phyloP scores from a whole-genome alignment of 1,139 yeast genomes.

The Hyphopichia burtonii region DNA sequence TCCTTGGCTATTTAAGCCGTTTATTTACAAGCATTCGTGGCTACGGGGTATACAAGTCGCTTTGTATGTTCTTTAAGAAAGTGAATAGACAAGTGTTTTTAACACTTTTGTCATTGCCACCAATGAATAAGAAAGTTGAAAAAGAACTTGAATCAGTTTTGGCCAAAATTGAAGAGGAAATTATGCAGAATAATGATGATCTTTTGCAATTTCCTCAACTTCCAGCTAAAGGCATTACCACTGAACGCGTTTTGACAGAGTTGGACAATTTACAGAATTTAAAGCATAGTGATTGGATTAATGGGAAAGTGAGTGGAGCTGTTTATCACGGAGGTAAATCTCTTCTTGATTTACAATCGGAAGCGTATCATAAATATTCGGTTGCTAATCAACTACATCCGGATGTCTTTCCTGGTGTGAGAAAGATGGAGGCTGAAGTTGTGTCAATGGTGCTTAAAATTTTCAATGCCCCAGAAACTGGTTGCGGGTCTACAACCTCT shows the following conservation, averaged over 20 bases:
- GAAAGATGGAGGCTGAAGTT: slow-evolving; percentile 95
- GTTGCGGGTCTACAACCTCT: slow-evolving; percentile 88
- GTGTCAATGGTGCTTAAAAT: slow-evolving; percentile 84
- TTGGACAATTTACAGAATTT: slow-evolving; percentile 49
- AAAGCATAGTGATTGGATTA: slow-evolving; percentile 75
- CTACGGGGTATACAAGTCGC: slow-evolving; percentile 37
- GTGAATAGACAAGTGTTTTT: slow-evolving; percentile 24
- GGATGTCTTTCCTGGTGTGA: slow-evolving; percentile 92
- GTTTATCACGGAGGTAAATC: slow-evolving; percentile 93
- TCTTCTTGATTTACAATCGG: slow-evolving; percentile 66
- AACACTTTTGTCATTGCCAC: slow-evolving; percentile 50
- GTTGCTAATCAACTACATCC: slow-evolving; percentile 96
- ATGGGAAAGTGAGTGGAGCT: slow-evolving; percentile 89
- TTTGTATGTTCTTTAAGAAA: slow-evolving; percentile 10
- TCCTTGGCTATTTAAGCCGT: slow-evolving; percentile 12
- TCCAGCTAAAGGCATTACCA: slow-evolving; percentile 57
- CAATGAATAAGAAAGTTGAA: slow-evolving; percentile 55
- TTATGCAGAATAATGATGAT: slow-evolving; percentile 51
- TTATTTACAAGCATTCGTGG: slow-evolving; percentile 23
- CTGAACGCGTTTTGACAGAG: slow-evolving; percentile 42
- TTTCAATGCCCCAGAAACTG: slow-evolving; percentile 70
- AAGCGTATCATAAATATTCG: slow-evolving; percentile 72
- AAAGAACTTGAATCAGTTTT: slow-evolving; percentile 53
- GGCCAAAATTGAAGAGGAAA: slow-evolving; percentile 48
- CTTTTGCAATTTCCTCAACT: slow-evolving; percentile 49